These are phyloP conservation scores for Tuber calosporum DNA, from an alignment of 495 filamentous ascomycete species.

Conservation along the genomic window DNA sequence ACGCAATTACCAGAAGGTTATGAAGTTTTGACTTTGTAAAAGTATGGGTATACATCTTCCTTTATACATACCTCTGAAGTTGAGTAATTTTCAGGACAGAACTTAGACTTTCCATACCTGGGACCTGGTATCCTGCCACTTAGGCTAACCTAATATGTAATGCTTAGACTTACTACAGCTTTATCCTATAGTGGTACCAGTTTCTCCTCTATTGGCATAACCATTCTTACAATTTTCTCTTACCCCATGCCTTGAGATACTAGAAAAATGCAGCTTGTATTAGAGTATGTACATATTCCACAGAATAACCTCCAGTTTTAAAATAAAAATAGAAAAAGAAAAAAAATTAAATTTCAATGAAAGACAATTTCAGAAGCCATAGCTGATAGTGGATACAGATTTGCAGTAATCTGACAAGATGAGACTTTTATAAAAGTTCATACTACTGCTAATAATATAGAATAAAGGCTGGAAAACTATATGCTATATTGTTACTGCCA, in stretches of 20 bases:
- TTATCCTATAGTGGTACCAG: neutral
- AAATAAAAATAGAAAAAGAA: neutral
- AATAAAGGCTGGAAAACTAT: too few relatives aligned
- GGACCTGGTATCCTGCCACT: neutral
- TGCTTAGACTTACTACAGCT: neutral
- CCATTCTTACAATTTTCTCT: neutral
- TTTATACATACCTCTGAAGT: neutral
- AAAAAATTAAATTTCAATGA: neutral
- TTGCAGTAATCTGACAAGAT: too few relatives aligned
- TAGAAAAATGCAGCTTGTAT: neutral
- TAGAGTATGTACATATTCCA: neutral
- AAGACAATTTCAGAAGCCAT: neutral
- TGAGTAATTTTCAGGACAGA: neutral
- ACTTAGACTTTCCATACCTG: neutral
- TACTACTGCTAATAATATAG: too few relatives aligned
- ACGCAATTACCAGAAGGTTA: constrained; percentile 17
- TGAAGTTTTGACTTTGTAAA: constrained; percentile 9
- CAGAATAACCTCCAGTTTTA: neutral
- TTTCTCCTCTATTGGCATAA: neutral
- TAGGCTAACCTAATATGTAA: neutral
- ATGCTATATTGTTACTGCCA: too few relatives aligned
- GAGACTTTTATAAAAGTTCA: too few relatives aligned
- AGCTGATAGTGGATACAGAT: neutral
- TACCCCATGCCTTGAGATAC: neutral
- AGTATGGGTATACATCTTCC: neutral